A percentile compares a stretch with the other conserved stretches of the same genome.
phyloP scores from a whole-genome alignment of 2,329 filamentous ascomycete species.

The Ophiostoma tasmaniense region DNA sequence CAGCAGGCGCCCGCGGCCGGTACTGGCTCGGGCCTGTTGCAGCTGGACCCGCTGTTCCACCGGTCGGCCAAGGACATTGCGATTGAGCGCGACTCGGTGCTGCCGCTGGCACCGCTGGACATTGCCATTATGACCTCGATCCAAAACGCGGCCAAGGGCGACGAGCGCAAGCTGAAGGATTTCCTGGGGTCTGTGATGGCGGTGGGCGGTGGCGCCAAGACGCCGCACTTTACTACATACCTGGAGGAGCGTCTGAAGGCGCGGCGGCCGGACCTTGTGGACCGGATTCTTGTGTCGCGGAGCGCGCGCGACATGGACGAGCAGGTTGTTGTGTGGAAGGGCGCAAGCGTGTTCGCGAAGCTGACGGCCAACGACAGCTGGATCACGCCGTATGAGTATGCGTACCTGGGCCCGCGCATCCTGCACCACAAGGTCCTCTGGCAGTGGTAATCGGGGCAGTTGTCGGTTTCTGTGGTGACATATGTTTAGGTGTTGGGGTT shows the following conservation, averaged over 20 bases:
- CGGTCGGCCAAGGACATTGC: constrained; percentile 48
- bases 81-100: constrained; percentile 65
- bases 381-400: constrained; percentile 82
- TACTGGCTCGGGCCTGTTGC: constrained; percentile 3
- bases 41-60: constrained; percentile 28
- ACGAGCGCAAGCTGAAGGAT: constrained; percentile 89
- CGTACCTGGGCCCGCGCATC: constrained; percentile 70
- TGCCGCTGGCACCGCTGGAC: constrained; percentile 78
- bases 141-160: constrained; percentile 73
- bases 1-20: neutral
- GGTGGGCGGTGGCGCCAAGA: constrained; percentile 75
- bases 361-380: constrained; percentile 89
- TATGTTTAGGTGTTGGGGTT: neutral
- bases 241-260: constrained; percentile 74
- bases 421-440: constrained; percentile 73
- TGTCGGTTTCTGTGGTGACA: neutral
- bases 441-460: constrained; percentile 39
- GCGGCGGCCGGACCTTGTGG: constrained; percentile 51
- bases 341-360: constrained; percentile 91
- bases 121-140: constrained; percentile 85
- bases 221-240: constrained; percentile 68
- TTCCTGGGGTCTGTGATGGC: constrained; percentile 87
- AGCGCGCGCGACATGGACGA: constrained; percentile 91
- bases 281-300: constrained; percentile 53
- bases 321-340: constrained; percentile 97